A percentile compares a stretch with the other conserved stretches of the same genome.
phyloP scores from a whole-genome alignment of 2,329 filamentous ascomycete genomes.

The Emmonsia crescens region DNA sequence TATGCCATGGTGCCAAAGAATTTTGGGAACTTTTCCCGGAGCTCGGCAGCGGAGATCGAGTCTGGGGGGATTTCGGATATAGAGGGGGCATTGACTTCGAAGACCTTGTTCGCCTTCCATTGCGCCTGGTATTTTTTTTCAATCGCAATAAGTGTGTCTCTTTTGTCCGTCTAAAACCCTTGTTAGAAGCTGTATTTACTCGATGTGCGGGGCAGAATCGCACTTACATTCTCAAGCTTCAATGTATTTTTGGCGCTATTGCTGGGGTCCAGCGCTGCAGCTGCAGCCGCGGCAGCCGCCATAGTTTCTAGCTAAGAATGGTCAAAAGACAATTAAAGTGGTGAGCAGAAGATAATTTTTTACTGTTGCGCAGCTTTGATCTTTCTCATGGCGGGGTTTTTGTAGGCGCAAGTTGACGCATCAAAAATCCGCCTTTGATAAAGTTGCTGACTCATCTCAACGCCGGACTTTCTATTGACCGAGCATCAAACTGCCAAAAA shows the following conservation, averaged over 20 bases:
- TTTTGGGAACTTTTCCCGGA: slow-evolving; percentile 75
- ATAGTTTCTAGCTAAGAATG: slow-evolving; percentile 18
- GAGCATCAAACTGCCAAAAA: neutral
- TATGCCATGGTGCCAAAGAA: slow-evolving; percentile 76
- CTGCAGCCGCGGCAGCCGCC: slow-evolving; percentile 39
- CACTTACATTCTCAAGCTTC: slow-evolving; percentile 50
- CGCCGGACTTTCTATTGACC: neutral
- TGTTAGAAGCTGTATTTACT: slow-evolving; percentile 14
- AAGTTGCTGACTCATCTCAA: neutral
- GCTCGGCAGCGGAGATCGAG: slow-evolving; percentile 60
- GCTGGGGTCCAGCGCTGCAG: slow-evolving; percentile 45
- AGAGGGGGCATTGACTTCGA: slow-evolving; percentile 76
- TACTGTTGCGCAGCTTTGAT: neutral
- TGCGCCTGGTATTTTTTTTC: slow-evolving; percentile 88
- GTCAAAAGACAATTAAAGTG: neutral
- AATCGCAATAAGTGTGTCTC: slow-evolving; percentile 66
- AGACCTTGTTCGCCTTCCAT: slow-evolving; percentile 69
- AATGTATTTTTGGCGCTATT: slow-evolving; percentile 49
- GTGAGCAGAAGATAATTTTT: neutral
- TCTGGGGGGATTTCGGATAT: slow-evolving; percentile 65
- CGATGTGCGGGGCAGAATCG: slow-evolving; percentile 4
- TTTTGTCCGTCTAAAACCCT: slow-evolving; percentile 61
- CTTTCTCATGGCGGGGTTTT: neutral
- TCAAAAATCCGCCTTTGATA: neutral
- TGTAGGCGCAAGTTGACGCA: neutral